Base-by-base conservation (phyloP, 192 early-diverging fungal genomes). In the Backusella psychrophila region DNA sequence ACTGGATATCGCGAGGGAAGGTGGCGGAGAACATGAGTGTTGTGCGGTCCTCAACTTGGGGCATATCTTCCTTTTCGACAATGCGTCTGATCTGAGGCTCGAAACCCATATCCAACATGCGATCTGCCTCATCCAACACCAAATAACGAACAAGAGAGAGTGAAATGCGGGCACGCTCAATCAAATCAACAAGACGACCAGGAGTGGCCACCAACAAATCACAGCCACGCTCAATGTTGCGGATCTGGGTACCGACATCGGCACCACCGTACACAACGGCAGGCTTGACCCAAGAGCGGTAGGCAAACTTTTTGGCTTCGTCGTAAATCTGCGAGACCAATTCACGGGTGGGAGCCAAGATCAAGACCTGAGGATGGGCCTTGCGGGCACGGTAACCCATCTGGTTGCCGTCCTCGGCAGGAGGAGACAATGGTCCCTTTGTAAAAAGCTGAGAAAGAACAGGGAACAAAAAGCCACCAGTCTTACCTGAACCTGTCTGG, bases 1-100 rank as follows among this genome's bases (percentile, higher is more conserved):
- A 90, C 82, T 95, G 96, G 77, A 99, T 94, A 39, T 92, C 89
- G 68, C 90, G 87, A 44, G 97, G 97, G 94, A 96, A 99, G 11
- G 97, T 99, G 38, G 97, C 97, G 29, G 90, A 91, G 85, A 97
- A 97, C 96, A 97, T 97, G 84, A 97, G 93, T 4, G 95, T 97
- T 82, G 94, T 93, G 29, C 95, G 92, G 52, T 88, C 84, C 19
- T 85, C 73, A 33, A 96, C 90, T 56, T 84, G 85, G 75, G 83
- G 90, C 90, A 83, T 94, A 78, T 83, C 88, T 87, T 89, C 86
- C 92, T 94, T 75, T 87, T 89, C 92, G 67, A 97, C 91, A 81
- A 99, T 95, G 71, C 94, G 91, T 75, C 91, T 89, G 77, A 99
- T 97, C 78, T 95, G 94, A 73, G 92, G 93, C 79, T 99, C 95